Conservation (phyloP, 177 flowering plant species). For the Tripterygium wilfordii region DNA sequence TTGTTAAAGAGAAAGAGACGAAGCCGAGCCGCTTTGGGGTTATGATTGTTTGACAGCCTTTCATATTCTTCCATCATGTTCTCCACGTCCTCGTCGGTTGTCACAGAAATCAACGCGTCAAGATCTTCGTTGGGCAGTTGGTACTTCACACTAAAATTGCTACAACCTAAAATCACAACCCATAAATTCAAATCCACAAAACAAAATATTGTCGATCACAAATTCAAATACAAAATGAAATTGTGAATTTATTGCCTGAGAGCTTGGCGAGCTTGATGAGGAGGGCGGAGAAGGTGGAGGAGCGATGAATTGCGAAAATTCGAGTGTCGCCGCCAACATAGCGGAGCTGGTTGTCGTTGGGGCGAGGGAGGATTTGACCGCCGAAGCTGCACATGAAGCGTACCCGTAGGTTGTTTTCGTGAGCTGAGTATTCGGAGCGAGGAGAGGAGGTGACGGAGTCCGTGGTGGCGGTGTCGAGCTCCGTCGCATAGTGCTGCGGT, state of each 20-base stretch:
- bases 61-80: slow-evolving; percentile 98
- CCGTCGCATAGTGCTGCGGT: slow-evolving; percentile 28
- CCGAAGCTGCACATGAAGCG: slow-evolving; percentile 97
- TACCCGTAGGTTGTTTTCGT: slow-evolving; percentile 33
- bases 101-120: slow-evolving; percentile 79
- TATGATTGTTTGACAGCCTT: slow-evolving; percentile 30
- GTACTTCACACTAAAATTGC: slow-evolving; percentile 60
- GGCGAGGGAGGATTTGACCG: slow-evolving; percentile 90
- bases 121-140: slow-evolving; percentile 95
- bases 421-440: slow-evolving; percentile 29
- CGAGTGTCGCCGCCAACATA: slow-evolving; percentile 96
- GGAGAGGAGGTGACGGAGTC: slow-evolving; percentile 60
- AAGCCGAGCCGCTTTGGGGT: slow-evolving; percentile 44
- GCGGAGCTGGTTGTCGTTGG: slow-evolving; percentile 93
- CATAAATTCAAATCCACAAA: neutral
- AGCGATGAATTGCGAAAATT: slow-evolving; percentile 65
- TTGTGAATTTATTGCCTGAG: slow-evolving; percentile 18
- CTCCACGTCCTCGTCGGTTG: slow-evolving; percentile 85
- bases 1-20: slow-evolving; percentile 66
- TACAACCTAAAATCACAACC: slow-evolving; percentile 13
- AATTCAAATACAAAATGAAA: no score
- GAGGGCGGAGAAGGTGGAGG: slow-evolving; percentile 46
- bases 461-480: slow-evolving; percentile 34
- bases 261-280: slow-evolving; percentile 60
- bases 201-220: no score